phyloP scores from a whole-genome alignment of 495 filamentous ascomycete genomes.

The Penicillium samsonianum region DNA sequence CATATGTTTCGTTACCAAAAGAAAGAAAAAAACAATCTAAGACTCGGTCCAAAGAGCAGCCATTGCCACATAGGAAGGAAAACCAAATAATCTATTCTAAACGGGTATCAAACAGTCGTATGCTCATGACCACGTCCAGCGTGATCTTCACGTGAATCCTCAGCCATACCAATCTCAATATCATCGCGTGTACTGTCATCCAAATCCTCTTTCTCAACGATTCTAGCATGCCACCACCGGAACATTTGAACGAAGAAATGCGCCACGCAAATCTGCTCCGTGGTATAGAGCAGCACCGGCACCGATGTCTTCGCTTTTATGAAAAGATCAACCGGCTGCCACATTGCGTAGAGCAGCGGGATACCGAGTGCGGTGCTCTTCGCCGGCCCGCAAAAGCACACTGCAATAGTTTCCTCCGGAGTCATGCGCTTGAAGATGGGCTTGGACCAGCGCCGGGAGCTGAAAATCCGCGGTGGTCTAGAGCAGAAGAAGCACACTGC shows the following conservation, averaged over 20 bases:
- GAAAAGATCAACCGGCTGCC: conserved; percentile 50
- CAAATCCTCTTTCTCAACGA: conserved; percentile 30
- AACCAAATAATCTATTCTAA: not conserved
- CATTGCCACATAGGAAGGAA: not conserved
- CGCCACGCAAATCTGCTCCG: conserved; percentile 57
- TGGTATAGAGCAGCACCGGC: conserved; percentile 56
- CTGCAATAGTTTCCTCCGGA: conserved; percentile 51
- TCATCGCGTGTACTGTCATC: conserved; percentile 12
- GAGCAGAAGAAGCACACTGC: conserved; percentile 49
- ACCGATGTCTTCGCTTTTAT: conserved; percentile 54
- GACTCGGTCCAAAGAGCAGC: not conserved
- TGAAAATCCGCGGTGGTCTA: conserved; percentile 39
- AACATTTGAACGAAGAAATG: conserved; percentile 57
- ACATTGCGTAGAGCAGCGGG: conserved; percentile 55
- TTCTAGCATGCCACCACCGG: conserved; percentile 44
- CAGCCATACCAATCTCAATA: conserved; percentile 13
- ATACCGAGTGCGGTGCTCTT: conserved; percentile 59
- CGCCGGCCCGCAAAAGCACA: conserved; percentile 59
- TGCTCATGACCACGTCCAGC: conserved; percentile 2
- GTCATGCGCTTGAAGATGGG: conserved; percentile 42
- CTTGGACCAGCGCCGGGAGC: conserved; percentile 22
- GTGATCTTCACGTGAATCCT: conserved; percentile 5
- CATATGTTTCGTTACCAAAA: not conserved
- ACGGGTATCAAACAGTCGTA: conserved; percentile 13
- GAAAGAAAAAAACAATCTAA: not conserved